Conservation (phyloP, 768 basidiomycete species). For the Gloeophyllum trabeum region DNA sequence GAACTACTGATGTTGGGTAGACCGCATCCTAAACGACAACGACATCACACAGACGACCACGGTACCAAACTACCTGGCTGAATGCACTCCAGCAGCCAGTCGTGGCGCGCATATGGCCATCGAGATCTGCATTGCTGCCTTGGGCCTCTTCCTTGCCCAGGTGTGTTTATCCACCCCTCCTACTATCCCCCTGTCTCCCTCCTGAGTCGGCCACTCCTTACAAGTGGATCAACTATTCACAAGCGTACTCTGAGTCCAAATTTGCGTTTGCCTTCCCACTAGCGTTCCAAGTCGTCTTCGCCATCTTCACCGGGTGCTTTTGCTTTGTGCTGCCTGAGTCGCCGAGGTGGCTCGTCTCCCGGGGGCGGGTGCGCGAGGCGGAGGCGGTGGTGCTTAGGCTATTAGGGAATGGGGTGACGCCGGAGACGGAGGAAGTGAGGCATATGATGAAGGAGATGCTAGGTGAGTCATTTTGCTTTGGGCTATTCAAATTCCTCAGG, state of each 20-base stretch:
- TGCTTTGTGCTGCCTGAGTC: neutral
- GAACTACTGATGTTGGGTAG: too few relatives aligned
- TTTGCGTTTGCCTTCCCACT: neutral
- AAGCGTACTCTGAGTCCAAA: neutral
- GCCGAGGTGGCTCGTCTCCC: neutral
- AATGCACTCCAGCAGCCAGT: neutral
- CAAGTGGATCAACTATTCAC: neutral
- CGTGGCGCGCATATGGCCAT: neutral
- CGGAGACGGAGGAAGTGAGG: neutral
- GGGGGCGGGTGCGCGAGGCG: neutral
- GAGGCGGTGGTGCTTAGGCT: neutral
- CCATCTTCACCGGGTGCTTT: neutral
- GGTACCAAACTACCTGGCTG: neutral
- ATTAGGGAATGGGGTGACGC: neutral
- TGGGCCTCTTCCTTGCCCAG: neutral
- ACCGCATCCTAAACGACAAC: too few relatives aligned
- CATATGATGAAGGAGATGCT: neutral
- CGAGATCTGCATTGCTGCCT: neutral
- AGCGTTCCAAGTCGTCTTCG: constrained; percentile 1
- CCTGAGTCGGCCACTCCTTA: neutral
- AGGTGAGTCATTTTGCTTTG: neutral
- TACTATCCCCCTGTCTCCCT: neutral
- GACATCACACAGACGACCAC: neutral
- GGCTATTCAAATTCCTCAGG: too few relatives aligned
- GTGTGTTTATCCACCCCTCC: neutral